A percentile compares a stretch with the other conserved stretches of the same genome.
These are phyloP conservation scores for Cerrena zonata DNA, from an alignment of 1,284 basidiomycete species.

Conservation along the genomic window DNA sequence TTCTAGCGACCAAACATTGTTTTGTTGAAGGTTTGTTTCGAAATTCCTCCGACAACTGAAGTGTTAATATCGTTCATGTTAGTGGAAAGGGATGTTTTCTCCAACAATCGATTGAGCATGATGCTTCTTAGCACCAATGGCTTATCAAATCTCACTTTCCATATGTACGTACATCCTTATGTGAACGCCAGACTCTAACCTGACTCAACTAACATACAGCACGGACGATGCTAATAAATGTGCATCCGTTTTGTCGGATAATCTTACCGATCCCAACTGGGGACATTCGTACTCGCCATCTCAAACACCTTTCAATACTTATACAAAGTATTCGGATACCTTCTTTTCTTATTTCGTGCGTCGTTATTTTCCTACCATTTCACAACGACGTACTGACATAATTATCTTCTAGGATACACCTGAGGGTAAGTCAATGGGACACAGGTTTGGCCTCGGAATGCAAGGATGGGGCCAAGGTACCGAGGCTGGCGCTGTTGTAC, in stretches of 20 bases:
- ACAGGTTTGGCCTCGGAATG: too few species aligned
- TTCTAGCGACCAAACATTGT: conserved; percentile 32
- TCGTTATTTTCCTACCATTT: not conserved
- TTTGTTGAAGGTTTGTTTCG: conserved; percentile 31
- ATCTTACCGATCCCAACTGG: too few species aligned
- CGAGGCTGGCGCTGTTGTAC: too few species aligned
- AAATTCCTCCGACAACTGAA: too few species aligned
- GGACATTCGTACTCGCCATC: conserved; percentile 35
- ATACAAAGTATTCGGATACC: conserved; percentile 42
- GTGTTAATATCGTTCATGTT: too few species aligned
- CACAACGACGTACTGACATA: not conserved
- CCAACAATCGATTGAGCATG: conserved; percentile 22
- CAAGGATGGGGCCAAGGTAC: too few species aligned
- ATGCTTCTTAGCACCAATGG: conserved; percentile 12
- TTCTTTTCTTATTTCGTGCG: conserved; percentile 44
- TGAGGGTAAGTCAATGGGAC: too few species aligned
- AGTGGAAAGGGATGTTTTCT: conserved; percentile 18
- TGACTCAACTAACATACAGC: too few species aligned
- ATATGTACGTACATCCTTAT: conserved; percentile 13
- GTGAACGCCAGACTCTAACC: conserved; percentile 5
- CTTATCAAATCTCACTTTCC: too few species aligned
- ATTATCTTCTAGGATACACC: too few species aligned
- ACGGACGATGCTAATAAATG: too few species aligned
- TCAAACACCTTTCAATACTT: conserved; percentile 35
- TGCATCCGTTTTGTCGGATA: too few species aligned